Evolutionary conservation across 352 stramenopile genomes (phyloP).

Genomic region (Pythium rishiriense): DNA sequence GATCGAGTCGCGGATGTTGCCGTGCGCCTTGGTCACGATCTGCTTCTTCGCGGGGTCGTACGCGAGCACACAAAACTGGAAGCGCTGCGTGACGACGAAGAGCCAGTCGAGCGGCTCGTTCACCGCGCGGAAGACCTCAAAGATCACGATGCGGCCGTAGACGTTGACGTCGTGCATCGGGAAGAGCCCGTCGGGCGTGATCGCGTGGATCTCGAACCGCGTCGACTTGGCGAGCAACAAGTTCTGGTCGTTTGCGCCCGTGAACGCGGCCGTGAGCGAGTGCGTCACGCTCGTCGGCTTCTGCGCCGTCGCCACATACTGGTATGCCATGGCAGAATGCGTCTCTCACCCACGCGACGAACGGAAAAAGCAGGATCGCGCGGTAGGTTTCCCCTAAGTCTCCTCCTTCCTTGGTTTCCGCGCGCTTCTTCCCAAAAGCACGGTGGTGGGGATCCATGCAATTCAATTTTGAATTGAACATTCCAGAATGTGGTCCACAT

Average conservation of each 20-base stretch:
- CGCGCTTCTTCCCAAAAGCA: neutral
- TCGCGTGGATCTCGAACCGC: conserved; percentile 87
- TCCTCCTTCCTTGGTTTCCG: conserved; percentile 23
- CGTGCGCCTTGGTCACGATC: conserved; percentile 85
- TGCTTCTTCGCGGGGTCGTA: conserved; percentile 72
- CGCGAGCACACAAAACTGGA: conserved; percentile 89
- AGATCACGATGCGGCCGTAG: conserved; percentile 88
- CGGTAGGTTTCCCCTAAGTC: too few relatives aligned
- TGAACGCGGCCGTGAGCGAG: conserved; percentile 91
- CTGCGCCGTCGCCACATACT: conserved; percentile 94
- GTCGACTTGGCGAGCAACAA: conserved; percentile 89
- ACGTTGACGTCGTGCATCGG: conserved; percentile 85
- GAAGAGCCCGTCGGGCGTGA: conserved; percentile 85
- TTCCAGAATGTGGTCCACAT: conserved; percentile 7
- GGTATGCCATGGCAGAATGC: conserved; percentile 82
- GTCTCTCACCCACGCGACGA: too few relatives aligned
- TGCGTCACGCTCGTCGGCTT: conserved; percentile 93
- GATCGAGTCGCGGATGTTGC: conserved; percentile 84
- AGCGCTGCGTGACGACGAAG: conserved; percentile 88
- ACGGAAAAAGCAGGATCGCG: too few relatives aligned
- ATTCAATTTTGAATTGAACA: conserved; percentile 30
- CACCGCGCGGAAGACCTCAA: conserved; percentile 78
- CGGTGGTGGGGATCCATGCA: neutral
- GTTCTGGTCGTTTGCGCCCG: conserved; percentile 85
- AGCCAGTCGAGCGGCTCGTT: conserved; percentile 84